Conservation (phyloP, 2,329 filamentous ascomycete species). For the Aspergillus fumigatus region DNA sequence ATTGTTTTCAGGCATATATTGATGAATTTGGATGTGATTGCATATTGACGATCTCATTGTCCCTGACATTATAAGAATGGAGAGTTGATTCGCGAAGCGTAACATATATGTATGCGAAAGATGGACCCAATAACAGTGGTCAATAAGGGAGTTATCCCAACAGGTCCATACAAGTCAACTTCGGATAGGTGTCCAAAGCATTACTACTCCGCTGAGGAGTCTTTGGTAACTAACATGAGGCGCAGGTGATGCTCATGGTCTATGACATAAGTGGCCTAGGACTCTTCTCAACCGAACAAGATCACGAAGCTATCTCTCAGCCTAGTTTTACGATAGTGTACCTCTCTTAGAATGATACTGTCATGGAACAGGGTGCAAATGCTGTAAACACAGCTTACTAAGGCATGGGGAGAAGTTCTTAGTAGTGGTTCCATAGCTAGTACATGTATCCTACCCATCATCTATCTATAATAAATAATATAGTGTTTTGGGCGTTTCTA, state of each 20-base stretch:
- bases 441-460: too few relatives aligned
- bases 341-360: background rate
- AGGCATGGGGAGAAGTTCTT: too few relatives aligned
- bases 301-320: background rate
- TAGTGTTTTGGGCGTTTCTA: too few relatives aligned
- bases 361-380: too few relatives aligned
- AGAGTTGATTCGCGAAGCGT: too few relatives aligned
- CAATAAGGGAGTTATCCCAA: too few relatives aligned
- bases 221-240: background rate
- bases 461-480: too few relatives aligned
- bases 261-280: background rate
- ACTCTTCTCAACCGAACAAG: background rate
- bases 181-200: background rate
- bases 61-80: too few relatives aligned
- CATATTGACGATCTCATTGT: background rate
- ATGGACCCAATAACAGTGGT: too few relatives aligned
- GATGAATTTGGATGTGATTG: background rate
- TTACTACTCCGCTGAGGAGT: background rate
- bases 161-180: background rate
- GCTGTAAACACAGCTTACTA: too few relatives aligned
- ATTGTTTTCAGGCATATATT: background rate
- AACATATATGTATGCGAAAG: background rate
- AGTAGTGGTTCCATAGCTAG: too few relatives aligned
- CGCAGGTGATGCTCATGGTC: background rate
- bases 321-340: background rate